Conservation (phyloP, 1,284 basidiomycete genomes). For the Apiotrichum laibachii region DNA sequence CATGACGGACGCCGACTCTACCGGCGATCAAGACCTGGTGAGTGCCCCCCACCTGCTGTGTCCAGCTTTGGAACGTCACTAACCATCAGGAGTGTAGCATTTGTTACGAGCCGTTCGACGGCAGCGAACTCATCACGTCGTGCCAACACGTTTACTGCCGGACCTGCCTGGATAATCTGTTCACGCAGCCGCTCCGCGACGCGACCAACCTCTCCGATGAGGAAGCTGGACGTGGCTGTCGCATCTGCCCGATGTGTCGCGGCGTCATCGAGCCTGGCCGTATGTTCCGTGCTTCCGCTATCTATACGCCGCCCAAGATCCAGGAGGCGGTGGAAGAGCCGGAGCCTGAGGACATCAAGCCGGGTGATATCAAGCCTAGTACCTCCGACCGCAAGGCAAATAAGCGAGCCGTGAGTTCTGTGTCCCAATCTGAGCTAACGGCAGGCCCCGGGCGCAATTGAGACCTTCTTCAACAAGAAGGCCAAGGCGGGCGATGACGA, state of each 20-base stretch:
- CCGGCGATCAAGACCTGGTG: slow-evolving; percentile 15
- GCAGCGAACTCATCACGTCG: slow-evolving; percentile 38
- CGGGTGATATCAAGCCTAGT: neutral
- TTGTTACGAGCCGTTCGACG: slow-evolving; percentile 39
- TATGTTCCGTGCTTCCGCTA: slow-evolving; percentile 40
- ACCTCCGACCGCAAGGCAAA: slow-evolving; percentile 30
- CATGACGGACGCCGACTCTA: slow-evolving; percentile 9
- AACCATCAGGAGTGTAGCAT: slow-evolving; percentile 36
- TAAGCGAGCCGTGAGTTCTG: slow-evolving; percentile 31
- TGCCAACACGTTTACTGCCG: slow-evolving; percentile 48
- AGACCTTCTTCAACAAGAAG: slow-evolving; percentile 13
- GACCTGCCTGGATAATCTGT: slow-evolving; percentile 39
- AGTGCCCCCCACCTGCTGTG: neutral
- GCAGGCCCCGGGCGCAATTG: neutral
- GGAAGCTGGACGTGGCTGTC: slow-evolving; percentile 26
- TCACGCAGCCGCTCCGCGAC: slow-evolving; percentile 28
- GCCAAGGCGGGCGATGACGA: slow-evolving; percentile 3
- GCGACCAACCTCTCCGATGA: slow-evolving; percentile 31
- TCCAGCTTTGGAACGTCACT: neutral
- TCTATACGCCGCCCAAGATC: slow-evolving; percentile 33
- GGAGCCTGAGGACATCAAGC: slow-evolving; percentile 10
- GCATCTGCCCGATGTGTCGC: slow-evolving; percentile 49
- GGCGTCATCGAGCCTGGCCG: slow-evolving; percentile 28
- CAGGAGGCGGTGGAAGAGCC: slow-evolving; percentile 56
- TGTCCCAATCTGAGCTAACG: neutral